phyloP scores from a whole-genome alignment of 2,329 filamentous ascomycete genomes.

The Fusarium buharicum region DNA sequence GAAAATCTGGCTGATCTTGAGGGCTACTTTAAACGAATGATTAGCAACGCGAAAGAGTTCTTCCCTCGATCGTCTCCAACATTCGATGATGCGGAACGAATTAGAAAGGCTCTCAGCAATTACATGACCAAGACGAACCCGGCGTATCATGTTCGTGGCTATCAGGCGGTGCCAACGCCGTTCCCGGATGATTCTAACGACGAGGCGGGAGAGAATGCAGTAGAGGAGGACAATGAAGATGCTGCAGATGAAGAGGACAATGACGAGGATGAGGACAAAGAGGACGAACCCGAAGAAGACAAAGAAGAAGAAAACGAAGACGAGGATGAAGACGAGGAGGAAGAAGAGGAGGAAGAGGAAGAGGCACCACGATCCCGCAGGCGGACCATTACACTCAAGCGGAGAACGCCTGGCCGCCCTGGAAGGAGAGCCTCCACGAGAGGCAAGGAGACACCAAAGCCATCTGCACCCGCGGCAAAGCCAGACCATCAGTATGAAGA shows the following conservation, averaged over 20 bases:
- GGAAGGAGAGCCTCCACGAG: slow-evolving; percentile 49
- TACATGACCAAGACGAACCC: slow-evolving; percentile 90
- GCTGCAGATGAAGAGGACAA: slow-evolving; percentile 50
- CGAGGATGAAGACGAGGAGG: slow-evolving; percentile 48
- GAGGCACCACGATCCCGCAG: slow-evolving; percentile 49
- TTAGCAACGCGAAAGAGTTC: slow-evolving; percentile 86
- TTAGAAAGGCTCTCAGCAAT: slow-evolving; percentile 86
- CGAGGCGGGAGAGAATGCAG: slow-evolving; percentile 44
- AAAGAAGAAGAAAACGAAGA: slow-evolving; percentile 42
- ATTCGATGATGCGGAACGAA: slow-evolving; percentile 85
- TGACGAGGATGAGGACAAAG: slow-evolving; percentile 46
- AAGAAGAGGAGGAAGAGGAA: slow-evolving; percentile 46
- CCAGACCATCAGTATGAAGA: slow-evolving; percentile 65
- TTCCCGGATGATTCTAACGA: slow-evolving; percentile 54
- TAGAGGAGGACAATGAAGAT: slow-evolving; percentile 48
- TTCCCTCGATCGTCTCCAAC: slow-evolving; percentile 77
- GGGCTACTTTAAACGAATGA: slow-evolving; percentile 87
- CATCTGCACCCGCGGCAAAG: slow-evolving; percentile 54
- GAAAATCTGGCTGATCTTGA: slow-evolving; percentile 78
- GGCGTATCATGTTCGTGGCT: slow-evolving; percentile 75
- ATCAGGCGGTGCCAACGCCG: slow-evolving; percentile 78
- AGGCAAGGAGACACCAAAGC: slow-evolving; percentile 49
- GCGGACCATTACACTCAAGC: slow-evolving; percentile 54
- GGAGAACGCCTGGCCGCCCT: slow-evolving; percentile 50
- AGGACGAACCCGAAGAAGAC: slow-evolving; percentile 46